Evolutionary conservation across 768 basidiomycete genomes (phyloP).

Genomic region (Rhodotorula babjevae): DNA sequence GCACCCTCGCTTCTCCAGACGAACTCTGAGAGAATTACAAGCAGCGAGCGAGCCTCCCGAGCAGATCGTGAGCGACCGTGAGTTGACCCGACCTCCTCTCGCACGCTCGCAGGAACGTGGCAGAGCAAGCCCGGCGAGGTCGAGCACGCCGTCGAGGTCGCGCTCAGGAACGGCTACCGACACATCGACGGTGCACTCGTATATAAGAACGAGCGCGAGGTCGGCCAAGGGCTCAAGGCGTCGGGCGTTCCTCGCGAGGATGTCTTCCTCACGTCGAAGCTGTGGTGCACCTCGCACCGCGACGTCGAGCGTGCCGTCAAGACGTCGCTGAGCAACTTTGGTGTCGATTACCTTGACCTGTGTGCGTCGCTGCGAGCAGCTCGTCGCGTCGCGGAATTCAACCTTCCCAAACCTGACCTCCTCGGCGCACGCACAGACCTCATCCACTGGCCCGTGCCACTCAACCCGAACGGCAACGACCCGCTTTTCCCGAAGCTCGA

Average conservation of each 20-base stretch:
- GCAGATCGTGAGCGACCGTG: fast-evolving
- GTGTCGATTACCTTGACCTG: constrained; percentile 72
- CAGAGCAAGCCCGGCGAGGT: constrained; percentile 52
- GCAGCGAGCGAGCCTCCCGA: no score
- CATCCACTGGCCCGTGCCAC: constrained; percentile 78
- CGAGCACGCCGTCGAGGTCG: constrained; percentile 70
- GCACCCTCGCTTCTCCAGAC: no score
- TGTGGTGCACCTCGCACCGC: constrained; percentile 54
- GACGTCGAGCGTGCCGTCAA: constrained; percentile 61
- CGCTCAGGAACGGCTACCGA: constrained; percentile 64
- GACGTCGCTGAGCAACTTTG: constrained; percentile 63
- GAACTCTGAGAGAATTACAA: no score
- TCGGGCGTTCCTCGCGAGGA: constrained; percentile 67
- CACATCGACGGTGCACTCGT: constrained; percentile 46
- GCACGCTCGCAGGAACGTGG: constrained; percentile 28
- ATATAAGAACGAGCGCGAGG: constrained; percentile 52
- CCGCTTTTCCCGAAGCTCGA: constrained; percentile 33
- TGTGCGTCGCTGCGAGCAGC: constrained; percentile 41
- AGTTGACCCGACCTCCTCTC: neutral
- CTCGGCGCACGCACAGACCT: constrained; percentile 42
- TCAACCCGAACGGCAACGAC: constrained; percentile 52
- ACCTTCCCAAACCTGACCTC: no score
- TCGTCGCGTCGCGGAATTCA: no score
- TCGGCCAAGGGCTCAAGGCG: constrained; percentile 71
- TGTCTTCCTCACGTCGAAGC: constrained; percentile 67